phyloP scores from a whole-genome alignment of 352 stramenopile genomes.

The Globisporangium cylindrosporum region DNA sequence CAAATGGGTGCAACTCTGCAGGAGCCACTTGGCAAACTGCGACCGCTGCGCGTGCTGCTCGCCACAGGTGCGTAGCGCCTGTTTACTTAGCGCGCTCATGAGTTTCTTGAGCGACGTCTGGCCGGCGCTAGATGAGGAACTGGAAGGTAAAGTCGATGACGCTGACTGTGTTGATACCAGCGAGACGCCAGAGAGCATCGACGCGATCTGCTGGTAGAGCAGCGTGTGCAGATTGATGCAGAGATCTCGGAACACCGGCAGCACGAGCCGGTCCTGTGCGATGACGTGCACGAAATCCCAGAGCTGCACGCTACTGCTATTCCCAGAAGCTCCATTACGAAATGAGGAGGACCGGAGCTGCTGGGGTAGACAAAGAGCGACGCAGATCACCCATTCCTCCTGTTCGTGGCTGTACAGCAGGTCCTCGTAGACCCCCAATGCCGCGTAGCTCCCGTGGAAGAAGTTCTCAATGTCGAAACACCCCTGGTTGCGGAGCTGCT shows the following conservation, averaged over 20 bases:
- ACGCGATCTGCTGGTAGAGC: conserved; percentile 54
- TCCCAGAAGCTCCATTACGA: neutral
- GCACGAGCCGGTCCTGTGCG: conserved; percentile 43
- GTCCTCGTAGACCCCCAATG: conserved; percentile 21
- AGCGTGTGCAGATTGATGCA: conserved; percentile 53
- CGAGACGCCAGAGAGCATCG: conserved; percentile 19
- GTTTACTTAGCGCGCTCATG: conserved; percentile 46
- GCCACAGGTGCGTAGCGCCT: conserved; percentile 34
- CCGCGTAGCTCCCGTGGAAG: conserved; percentile 21
- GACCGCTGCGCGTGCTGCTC: conserved; percentile 34
- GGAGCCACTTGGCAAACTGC: conserved; percentile 37
- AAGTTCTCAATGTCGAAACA: conserved; percentile 48
- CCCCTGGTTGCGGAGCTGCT: conserved; percentile 43
- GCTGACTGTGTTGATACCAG: neutral
- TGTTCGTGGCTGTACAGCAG: conserved; percentile 22
- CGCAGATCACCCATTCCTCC: conserved; percentile 54
- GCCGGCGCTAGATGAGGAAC: neutral
- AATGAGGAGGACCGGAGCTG: conserved; percentile 23
- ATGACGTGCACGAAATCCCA: conserved; percentile 62
- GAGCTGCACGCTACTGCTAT: conserved; percentile 23
- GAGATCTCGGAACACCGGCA: conserved; percentile 40
- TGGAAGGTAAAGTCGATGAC: conserved; percentile 1
- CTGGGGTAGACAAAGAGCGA: conserved; percentile 49
- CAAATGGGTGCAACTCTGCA: conserved; percentile 31
- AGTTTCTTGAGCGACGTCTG: conserved; percentile 33